phyloP scores from a whole-genome alignment of 1,139 yeast species.

The Zhuliangozyma blackwelliae region DNA sequence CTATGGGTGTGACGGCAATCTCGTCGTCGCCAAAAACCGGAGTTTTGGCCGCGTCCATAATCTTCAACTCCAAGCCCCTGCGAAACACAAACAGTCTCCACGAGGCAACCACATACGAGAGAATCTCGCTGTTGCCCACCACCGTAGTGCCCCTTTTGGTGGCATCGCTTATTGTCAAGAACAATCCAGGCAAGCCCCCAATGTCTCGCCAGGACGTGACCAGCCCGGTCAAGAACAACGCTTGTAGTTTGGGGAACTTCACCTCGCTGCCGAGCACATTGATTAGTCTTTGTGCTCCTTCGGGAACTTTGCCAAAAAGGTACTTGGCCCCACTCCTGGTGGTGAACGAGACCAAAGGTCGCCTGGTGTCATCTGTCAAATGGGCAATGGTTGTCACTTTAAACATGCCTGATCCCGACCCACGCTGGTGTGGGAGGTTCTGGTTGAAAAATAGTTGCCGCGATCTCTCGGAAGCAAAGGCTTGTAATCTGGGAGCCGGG shows the following conservation, averaged over 20 bases:
- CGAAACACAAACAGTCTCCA: constrained; percentile 92
- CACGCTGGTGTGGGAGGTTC: too few species aligned
- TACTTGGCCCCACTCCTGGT: constrained; percentile 54
- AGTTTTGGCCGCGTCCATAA: constrained; percentile 34
- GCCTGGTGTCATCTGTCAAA: constrained; percentile 55
- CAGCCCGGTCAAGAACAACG: constrained; percentile 72
- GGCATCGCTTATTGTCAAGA: constrained; percentile 80
- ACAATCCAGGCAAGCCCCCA: constrained; percentile 88
- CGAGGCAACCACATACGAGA: constrained; percentile 59
- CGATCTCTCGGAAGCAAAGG: too few species aligned
- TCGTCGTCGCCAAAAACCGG: constrained; percentile 46
- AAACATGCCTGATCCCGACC: constrained; percentile 22
- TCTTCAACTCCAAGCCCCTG: constrained; percentile 59
- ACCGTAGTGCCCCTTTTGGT: constrained; percentile 50
- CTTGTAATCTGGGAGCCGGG: too few species aligned
- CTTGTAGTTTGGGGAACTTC: constrained; percentile 52
- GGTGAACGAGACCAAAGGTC: constrained; percentile 55
- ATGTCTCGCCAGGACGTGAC: constrained; percentile 63
- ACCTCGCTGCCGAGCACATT: constrained; percentile 44
- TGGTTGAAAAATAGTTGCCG: too few species aligned
- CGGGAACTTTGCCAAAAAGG: constrained; percentile 77
- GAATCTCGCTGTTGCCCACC: constrained; percentile 31
- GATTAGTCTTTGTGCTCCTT: constrained; percentile 76
- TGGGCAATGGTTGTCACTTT: constrained; percentile 46
- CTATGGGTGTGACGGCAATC: constrained; percentile 51